These are phyloP conservation scores for Entrophospora sp. DNA, from an alignment of 192 early-diverging fungal species.

Conservation along the genomic window DNA sequence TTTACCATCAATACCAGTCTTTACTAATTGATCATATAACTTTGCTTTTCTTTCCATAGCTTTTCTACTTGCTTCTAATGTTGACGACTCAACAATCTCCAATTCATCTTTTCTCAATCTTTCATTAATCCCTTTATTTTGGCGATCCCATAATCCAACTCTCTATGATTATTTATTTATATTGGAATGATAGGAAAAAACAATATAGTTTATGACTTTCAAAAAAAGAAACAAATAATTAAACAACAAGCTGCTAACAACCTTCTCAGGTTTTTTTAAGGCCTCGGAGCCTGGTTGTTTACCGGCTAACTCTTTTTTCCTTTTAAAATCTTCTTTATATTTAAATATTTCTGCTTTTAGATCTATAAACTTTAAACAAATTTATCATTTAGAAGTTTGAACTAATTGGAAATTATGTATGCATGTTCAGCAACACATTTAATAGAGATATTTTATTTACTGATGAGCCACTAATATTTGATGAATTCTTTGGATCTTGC, in stretches of 20 bases:
- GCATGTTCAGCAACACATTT: not conserved
- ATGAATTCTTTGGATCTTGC: not conserved
- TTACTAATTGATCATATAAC: conserved; percentile 42
- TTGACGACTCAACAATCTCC: conserved; percentile 23
- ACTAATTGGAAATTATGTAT: not conserved
- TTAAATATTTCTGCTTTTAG: conserved; percentile 20
- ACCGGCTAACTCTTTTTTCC: conserved; percentile 1
- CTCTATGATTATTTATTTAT: conserved; percentile 19
- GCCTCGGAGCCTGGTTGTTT: conserved; percentile 2
- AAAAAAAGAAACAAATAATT: not conserved
- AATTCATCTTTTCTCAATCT: conserved; percentile 31
- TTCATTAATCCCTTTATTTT: conserved; percentile 38
- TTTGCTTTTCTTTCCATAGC: conserved; percentile 50
- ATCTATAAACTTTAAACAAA: conserved; percentile 9
- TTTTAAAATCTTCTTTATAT: conserved; percentile 19
- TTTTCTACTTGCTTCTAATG: conserved; percentile 28
- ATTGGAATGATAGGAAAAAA: no score
- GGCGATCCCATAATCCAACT: conserved; percentile 27
- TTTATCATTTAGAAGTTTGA: not conserved
- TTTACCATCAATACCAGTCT: conserved; percentile 22
- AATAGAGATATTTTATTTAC: not conserved
- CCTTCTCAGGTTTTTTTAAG: not conserved
- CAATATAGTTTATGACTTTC: not conserved
- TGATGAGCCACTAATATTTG: conserved; percentile 17
- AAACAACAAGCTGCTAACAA: not conserved